These are phyloP conservation scores for Trichoderma asperellum DNA, from an alignment of 2,329 filamentous ascomycete species.

Conservation along the genomic window DNA sequence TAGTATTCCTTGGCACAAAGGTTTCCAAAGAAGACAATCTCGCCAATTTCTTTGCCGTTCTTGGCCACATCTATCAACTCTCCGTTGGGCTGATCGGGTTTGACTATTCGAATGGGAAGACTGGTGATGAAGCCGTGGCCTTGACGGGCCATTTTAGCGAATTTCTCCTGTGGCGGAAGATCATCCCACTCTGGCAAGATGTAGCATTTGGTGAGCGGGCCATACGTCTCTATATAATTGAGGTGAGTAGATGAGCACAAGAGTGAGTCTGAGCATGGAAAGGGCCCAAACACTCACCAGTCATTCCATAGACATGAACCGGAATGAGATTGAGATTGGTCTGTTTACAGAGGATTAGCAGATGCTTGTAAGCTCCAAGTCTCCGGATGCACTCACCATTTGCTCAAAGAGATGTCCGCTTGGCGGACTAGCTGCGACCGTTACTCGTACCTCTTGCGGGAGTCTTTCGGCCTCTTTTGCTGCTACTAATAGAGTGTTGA, in stretches of 20 bases:
- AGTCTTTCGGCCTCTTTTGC: conserved; percentile 74
- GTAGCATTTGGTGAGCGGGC: conserved; percentile 94
- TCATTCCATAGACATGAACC: conserved; percentile 89
- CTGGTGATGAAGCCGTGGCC: conserved; percentile 89
- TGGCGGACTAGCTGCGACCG: conserved; percentile 89
- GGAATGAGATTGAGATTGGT: conserved; percentile 77
- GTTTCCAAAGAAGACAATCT: conserved; percentile 83
- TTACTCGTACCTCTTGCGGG: conserved; percentile 75
- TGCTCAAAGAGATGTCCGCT: conserved; percentile 89
- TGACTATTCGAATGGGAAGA: conserved; percentile 79
- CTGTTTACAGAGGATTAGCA: conserved; percentile 32
- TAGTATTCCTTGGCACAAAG: conserved; percentile 92
- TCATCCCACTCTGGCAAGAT: conserved; percentile 82
- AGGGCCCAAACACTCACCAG: conserved; percentile 41
- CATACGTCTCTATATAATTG: conserved; percentile 73
- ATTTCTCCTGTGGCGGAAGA: conserved; percentile 75
- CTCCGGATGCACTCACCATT: conserved; percentile 63
- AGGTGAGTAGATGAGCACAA: background rate
- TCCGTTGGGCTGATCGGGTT: conserved; percentile 71
- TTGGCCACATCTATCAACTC: conserved; percentile 51
- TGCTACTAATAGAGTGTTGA: conserved; percentile 90
- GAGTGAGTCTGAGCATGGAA: no score
- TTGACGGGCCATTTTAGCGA: conserved; percentile 87
- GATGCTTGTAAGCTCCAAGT: background rate
- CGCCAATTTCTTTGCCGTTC: conserved; percentile 55